Evolutionary conservation across 2,329 filamentous ascomycete genomes (phyloP), one percentile per base, ranked within the genome.

Genomic region (Trichothecium roseum): DNA sequence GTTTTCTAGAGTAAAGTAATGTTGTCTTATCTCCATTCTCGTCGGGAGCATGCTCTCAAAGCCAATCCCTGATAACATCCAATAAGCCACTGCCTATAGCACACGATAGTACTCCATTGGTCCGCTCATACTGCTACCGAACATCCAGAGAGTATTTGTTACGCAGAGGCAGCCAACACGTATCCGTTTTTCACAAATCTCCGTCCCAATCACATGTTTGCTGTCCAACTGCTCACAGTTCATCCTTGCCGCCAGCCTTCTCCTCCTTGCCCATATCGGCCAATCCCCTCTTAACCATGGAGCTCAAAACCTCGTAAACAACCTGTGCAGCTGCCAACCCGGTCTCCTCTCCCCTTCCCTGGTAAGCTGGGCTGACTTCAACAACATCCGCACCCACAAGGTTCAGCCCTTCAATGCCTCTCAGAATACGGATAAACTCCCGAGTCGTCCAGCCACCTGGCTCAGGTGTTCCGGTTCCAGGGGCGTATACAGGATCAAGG

Each of bases 311-410:
- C 64, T 94, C 87, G 54, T 81, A 94, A 1, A 76, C 84, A 28
- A 93, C 73, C 67, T 94, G 86, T 28, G 85, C 85, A 3, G 77
- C 87, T 13, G 84, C 85, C 44, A 94, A 59, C 10, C 84, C 83
- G 28, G 86, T 94, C 50, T 79, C 80, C 63, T 94, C 87, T 2
- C 78, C 84, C 6, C 64, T 64, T 9, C 81, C 80, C 64, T 94
- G 85, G 53, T 93, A 94, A 10, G 82, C 82, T 0, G 87, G 87
- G 30, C 81, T 77, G 8, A 86, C 81, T 57, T 85, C 81, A 3
- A 85, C 81, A 36, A 85, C 74, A 56, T 85, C 81, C 1, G 78
- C 75, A 3, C 68, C 80, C 32, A 84, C 73, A 14, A 84, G 53
- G 45, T 85, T 84, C 30, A 85, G 63, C 10, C 72, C 68, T 50